phyloP scores from a whole-genome alignment of 257 asterid genomes.

The Catharanthus roseus region DNA sequence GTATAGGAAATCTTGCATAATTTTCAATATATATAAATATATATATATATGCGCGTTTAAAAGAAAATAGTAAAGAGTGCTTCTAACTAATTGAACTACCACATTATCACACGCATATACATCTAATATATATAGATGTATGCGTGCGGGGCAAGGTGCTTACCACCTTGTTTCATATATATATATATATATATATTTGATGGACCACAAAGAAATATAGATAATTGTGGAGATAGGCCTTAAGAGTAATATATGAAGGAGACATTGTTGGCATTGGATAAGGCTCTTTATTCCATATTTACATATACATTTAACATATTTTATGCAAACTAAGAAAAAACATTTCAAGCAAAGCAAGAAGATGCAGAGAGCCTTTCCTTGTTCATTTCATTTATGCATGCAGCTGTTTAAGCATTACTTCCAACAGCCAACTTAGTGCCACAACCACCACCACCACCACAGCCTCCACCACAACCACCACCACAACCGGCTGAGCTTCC shows the following conservation, averaged over 20 bases:
- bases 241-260: neutral
- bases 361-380: neutral
- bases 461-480: constrained; percentile 22
- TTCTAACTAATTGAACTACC: too few species aligned
- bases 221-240: neutral
- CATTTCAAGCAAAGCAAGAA: constrained; percentile 12
- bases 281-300: neutral
- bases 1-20: too few species aligned
- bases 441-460: constrained; percentile 17
- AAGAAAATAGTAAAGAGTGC: too few species aligned
- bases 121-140: too few species aligned
- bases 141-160: too few species aligned
- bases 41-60: too few species aligned
- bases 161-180: too few species aligned
- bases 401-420: neutral
- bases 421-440: constrained; percentile 1
- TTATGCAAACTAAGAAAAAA: neutral
- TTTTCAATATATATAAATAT: too few species aligned
- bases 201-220: too few species aligned
- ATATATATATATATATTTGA: too few species aligned
- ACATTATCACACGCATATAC: too few species aligned
- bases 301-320: neutral
- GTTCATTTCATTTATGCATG: neutral
- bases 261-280: neutral
- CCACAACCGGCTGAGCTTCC: neutral